These are phyloP conservation scores for Amanita jacksonii DNA, from an alignment of 768 basidiomycete species.

Conservation along the genomic window DNA sequence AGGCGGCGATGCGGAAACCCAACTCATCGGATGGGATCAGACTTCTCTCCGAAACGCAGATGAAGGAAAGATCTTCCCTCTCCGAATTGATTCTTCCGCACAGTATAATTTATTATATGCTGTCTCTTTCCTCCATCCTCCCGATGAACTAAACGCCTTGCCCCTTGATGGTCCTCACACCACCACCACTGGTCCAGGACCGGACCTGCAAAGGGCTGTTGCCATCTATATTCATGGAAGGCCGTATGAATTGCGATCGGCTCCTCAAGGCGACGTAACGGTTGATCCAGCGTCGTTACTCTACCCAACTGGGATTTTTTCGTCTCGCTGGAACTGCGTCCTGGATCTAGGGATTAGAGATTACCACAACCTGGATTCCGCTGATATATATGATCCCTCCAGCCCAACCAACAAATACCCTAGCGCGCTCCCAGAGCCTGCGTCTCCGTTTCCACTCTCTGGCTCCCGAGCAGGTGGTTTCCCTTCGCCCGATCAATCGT, in stretches of 20 bases:
- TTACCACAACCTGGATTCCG: constrained; percentile 18
- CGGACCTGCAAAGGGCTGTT: constrained; percentile 65
- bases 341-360: constrained; percentile 58
- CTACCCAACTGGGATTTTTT: constrained; percentile 69
- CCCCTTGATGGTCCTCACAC: constrained; percentile 20
- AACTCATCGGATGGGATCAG: constrained; percentile 47
- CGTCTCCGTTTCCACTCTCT: constrained; percentile 65
- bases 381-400: constrained; percentile 24
- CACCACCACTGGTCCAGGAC: constrained; percentile 13
- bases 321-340: constrained; percentile 85
- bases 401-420: constrained; percentile 23
- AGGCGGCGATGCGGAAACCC: constrained; percentile 46
- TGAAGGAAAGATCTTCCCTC: constrained; percentile 51
- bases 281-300: constrained; percentile 14
- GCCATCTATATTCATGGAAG: constrained; percentile 71
- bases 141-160: constrained; percentile 44
- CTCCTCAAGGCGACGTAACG: constrained; percentile 12
- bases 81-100: constrained; percentile 59
- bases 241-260: constrained; percentile 33
- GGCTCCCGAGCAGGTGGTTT: constrained; percentile 17
- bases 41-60: constrained; percentile 35
- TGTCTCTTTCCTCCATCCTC: constrained; percentile 68
- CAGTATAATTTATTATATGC: constrained; percentile 88
- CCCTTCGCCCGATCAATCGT: constrained; percentile 10
- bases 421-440: constrained; percentile 59